A percentile compares a stretch with the other conserved stretches of the same genome.
phyloP scores from a whole-genome alignment of 2,329 filamentous ascomycete species.

The Aspergillus carbonarius region DNA sequence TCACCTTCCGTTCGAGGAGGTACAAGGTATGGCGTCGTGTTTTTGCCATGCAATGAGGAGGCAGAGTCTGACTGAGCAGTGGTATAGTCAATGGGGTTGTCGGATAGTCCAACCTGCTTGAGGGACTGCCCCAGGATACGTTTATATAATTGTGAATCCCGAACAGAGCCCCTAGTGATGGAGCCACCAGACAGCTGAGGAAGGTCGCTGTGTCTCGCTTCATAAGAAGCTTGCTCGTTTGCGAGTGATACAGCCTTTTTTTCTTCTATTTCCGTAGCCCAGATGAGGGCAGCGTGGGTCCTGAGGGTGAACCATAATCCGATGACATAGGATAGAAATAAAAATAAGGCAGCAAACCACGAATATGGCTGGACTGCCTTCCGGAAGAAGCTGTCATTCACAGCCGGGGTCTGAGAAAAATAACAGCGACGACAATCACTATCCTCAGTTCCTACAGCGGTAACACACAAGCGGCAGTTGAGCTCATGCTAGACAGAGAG shows the following conservation, averaged over 20 bases:
- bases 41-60: slow-evolving; percentile 24
- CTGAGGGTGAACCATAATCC: slow-evolving; percentile 93
- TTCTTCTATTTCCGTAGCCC: slow-evolving; percentile 81
- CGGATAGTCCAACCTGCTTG: slow-evolving; percentile 72
- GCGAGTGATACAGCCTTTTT: slow-evolving; percentile 56
- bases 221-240: slow-evolving; percentile 32
- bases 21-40: slow-evolving; percentile 66
- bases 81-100: slow-evolving; percentile 47
- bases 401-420: slow-evolving; percentile 81
- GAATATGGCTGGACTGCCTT: slow-evolving; percentile 92
- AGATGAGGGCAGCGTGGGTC: slow-evolving; percentile 95
- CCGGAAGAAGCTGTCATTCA: slow-evolving; percentile 84
- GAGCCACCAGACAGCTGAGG: slow-evolving; percentile 44
- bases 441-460: slow-evolving; percentile 46
- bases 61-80: slow-evolving; percentile 29
- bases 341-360: slow-evolving; percentile 77
- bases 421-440: slow-evolving; percentile 87
- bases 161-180: slow-evolving; percentile 65
- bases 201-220: slow-evolving; percentile 34
- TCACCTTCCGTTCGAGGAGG: slow-evolving; percentile 63
- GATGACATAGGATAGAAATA: slow-evolving; percentile 92
- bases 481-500: slow-evolving; percentile 70
- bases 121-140: slow-evolving; percentile 88
- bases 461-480: slow-evolving; percentile 69
- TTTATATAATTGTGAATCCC: slow-evolving; percentile 87